These are phyloP conservation scores for Mortierella alpina DNA, from an alignment of 192 early-diverging fungal species.

Conservation along the genomic window DNA sequence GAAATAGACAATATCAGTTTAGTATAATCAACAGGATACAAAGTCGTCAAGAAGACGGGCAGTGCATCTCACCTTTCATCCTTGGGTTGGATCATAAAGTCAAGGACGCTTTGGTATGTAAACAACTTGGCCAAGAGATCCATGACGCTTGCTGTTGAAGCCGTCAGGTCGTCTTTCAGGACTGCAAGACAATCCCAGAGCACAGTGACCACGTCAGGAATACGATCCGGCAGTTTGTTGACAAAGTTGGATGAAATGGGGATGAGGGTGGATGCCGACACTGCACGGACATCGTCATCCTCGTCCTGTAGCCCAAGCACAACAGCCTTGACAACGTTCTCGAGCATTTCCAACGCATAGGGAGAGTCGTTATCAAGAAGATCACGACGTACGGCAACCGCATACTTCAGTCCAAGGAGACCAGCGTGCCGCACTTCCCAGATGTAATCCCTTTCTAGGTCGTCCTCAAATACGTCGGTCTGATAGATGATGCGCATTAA, in stretches of 20 bases:
- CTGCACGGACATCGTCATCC: slow-evolving; percentile 96
- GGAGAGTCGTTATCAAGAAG: slow-evolving; percentile 66
- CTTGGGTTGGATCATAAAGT: slow-evolving; percentile 56
- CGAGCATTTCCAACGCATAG: slow-evolving; percentile 65
- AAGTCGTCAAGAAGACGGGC: background rate
- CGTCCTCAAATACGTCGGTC: slow-evolving; percentile 56
- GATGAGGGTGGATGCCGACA: slow-evolving; percentile 88
- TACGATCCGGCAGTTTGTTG: slow-evolving; percentile 68
- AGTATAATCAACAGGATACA: background rate
- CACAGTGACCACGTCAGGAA: slow-evolving; percentile 79
- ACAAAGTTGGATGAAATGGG: slow-evolving; percentile 88
- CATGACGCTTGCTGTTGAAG: slow-evolving; percentile 92
- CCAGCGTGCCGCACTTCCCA: slow-evolving; percentile 97
- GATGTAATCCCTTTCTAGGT: slow-evolving; percentile 56
- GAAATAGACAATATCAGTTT: slow-evolving; percentile 4
- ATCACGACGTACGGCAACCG: slow-evolving; percentile 91
- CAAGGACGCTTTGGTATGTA: slow-evolving; percentile 65
- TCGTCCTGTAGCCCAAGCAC: slow-evolving; percentile 84
- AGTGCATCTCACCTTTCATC: slow-evolving; percentile 37
- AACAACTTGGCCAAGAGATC: slow-evolving; percentile 90
- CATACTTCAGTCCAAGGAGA: slow-evolving; percentile 92
- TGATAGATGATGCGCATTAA: slow-evolving; percentile 77
- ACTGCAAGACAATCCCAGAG: slow-evolving; percentile 93
- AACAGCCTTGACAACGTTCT: slow-evolving; percentile 82
- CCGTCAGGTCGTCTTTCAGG: slow-evolving; percentile 91